These are phyloP conservation scores for Thalassiosira sp. DNA, from an alignment of 352 stramenopile species.

Conservation along the genomic window DNA sequence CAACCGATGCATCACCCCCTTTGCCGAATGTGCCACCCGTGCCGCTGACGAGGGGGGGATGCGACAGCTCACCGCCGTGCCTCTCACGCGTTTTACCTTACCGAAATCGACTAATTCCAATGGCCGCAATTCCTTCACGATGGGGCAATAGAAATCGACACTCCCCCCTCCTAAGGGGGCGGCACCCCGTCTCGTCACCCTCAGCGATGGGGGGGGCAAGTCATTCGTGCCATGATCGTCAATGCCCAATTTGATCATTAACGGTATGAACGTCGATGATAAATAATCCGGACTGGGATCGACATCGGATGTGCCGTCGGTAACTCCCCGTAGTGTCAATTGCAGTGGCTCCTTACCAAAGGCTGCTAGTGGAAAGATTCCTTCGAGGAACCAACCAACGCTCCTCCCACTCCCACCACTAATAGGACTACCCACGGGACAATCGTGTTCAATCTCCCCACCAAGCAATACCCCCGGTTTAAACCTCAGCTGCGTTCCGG, in stretches of 20 bases:
- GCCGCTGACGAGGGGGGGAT: constrained; percentile 97
- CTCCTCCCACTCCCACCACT: constrained; percentile 81
- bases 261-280: constrained; percentile 91
- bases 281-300: constrained; percentile 92
- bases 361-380: constrained; percentile 93
- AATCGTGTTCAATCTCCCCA: constrained; percentile 94
- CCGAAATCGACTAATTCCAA: constrained; percentile 94
- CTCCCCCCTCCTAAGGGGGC: constrained; percentile 77
- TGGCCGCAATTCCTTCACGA: constrained; percentile 91
- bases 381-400: constrained; percentile 98
- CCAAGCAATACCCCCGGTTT: constrained; percentile 94
- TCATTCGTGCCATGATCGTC: constrained; percentile 84
- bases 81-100: constrained; percentile 97
- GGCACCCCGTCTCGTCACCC: constrained; percentile 91
- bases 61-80: constrained; percentile 94
- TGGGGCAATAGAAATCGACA: constrained; percentile 93
- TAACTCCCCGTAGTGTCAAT: constrained; percentile 93
- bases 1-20: constrained; percentile 96
- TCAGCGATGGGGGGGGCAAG: constrained; percentile 43
- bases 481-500: constrained; percentile 96
- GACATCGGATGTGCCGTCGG: constrained; percentile 85
- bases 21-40: constrained; percentile 93
- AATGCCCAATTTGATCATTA: constrained; percentile 95
- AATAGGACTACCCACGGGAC: constrained; percentile 56
- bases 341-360: constrained; percentile 96